phyloP scores from a whole-genome alignment of 306 rosid species.

The Astragalus glycyphyllos region DNA sequence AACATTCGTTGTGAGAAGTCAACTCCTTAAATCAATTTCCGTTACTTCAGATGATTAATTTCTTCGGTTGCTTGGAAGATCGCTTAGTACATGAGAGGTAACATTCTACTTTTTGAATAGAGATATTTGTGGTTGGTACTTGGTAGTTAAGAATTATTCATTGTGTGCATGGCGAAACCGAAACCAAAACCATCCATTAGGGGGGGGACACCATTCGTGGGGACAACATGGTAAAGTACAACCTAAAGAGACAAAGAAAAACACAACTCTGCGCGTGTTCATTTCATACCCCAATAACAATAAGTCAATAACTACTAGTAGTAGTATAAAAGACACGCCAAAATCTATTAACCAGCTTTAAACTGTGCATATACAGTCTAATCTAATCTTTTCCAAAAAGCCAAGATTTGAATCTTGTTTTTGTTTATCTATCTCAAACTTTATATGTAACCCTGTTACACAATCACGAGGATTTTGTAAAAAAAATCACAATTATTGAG shows the following conservation, averaged over 20 bases:
- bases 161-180: background rate
- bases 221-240: constrained; percentile 11
- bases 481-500: background rate
- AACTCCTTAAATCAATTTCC: no score
- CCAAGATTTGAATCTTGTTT: background rate
- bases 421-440: background rate
- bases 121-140: constrained; percentile 24
- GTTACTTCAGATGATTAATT: no score
- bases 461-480: background rate
- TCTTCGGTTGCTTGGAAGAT: no score
- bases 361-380: no score
- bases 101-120: no score
- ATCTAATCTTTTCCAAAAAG: background rate
- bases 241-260: constrained; percentile 34
- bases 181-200: constrained; percentile 38
- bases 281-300: background rate
- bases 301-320: no score
- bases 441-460: background rate
- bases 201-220: background rate
- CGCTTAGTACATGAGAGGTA: no score
- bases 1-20: no score
- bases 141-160: constrained; percentile 16
- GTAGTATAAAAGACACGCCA: background rate
- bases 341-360: no score
- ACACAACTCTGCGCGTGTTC: background rate